Evolutionary conservation across 495 filamentous ascomycete species (phyloP).

Genomic region (Neurospora sp.): DNA sequence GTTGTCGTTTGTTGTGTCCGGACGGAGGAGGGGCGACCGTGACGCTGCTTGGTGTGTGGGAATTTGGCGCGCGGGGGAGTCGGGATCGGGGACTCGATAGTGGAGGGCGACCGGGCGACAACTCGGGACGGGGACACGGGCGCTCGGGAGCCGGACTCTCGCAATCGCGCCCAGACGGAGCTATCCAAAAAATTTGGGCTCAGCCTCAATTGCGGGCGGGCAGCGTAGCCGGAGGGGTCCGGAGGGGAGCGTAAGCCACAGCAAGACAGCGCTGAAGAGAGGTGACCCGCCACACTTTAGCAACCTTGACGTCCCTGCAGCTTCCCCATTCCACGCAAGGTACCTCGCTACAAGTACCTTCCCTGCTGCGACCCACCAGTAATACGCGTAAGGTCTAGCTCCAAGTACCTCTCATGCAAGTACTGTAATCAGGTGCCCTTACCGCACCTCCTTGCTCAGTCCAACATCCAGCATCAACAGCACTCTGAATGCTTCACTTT

Average conservation of each 20-base stretch:
- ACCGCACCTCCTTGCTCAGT: neutral
- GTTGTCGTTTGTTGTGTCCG: conserved; percentile 4
- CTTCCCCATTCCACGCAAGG: neutral
- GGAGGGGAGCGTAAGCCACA: neutral
- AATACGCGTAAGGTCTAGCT: neutral
- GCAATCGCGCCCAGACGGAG: neutral
- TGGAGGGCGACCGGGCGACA: neutral
- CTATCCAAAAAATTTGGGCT: neutral
- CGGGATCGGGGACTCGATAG: neutral
- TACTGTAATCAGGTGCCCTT: neutral
- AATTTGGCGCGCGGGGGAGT: neutral
- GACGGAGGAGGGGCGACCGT: neutral
- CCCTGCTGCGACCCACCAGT: neutral
- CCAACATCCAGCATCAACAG: neutral
- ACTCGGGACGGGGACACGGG: neutral
- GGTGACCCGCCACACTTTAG: neutral
- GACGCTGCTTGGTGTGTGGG: neutral
- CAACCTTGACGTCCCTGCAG: neutral
- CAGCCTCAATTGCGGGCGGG: neutral
- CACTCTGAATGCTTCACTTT: neutral
- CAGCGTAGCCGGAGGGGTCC: neutral
- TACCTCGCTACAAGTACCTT: neutral
- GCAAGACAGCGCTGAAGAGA: neutral
- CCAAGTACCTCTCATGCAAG: neutral
- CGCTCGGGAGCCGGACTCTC: neutral